These are phyloP conservation scores for Chytriomyces sp. DNA, from an alignment of 192 early-diverging fungal species.

Conservation along the genomic window DNA sequence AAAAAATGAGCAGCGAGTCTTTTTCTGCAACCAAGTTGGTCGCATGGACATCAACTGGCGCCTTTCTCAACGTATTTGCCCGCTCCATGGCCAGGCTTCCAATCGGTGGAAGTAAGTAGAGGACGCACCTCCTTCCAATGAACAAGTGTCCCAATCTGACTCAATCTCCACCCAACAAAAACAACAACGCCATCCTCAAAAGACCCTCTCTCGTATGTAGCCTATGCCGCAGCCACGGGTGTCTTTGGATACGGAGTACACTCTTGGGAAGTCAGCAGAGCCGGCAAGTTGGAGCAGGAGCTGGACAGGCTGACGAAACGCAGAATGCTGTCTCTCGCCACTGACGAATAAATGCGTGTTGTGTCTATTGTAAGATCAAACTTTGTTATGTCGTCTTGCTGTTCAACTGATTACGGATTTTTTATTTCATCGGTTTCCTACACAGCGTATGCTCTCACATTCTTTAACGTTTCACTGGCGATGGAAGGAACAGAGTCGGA, in stretches of 20 bases:
- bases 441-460: constrained; percentile 41
- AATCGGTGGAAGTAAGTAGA: constrained; percentile 16
- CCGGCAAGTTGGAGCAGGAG: constrained; percentile 7
- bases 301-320: constrained; percentile 23
- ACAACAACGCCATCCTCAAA: not conserved
- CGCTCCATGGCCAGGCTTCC: constrained; percentile 29
- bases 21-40: constrained; percentile 12
- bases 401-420: not conserved
- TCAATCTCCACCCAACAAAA: constrained; percentile 5
- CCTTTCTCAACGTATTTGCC: constrained; percentile 29
- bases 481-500: constrained; percentile 48
- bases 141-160: not conserved
- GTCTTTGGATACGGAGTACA: constrained; percentile 23
- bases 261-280: not conserved
- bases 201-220: constrained; percentile 33
- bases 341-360: constrained; percentile 8
- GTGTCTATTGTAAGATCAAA: not conserved
- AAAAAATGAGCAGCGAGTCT: not conserved
- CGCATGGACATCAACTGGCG: constrained; percentile 12
- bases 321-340: constrained; percentile 8
- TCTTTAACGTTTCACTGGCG: constrained; percentile 50
- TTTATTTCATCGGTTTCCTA: not conserved
- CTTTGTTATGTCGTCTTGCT: not conserved
- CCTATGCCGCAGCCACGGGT: constrained; percentile 10
- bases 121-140: not conserved